Conservation (phyloP, 495 filamentous ascomycete species). For the Platismatia glauca region DNA sequence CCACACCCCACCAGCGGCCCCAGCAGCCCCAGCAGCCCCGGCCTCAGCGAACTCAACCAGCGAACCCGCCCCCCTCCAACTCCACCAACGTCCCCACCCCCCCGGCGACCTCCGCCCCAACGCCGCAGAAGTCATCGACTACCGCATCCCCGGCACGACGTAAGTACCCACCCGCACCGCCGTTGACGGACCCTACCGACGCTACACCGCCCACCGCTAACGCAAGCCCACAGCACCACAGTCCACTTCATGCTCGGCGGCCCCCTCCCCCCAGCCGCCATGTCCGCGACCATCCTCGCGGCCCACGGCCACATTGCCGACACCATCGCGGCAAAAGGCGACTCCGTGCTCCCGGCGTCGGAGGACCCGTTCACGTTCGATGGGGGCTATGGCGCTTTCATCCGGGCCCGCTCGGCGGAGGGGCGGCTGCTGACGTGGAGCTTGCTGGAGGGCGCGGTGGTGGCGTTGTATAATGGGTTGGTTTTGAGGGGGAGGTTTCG, state of each 20-base stretch:
- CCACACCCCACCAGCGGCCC: background rate
- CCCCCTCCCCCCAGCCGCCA: background rate
- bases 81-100: background rate
- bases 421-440: background rate
- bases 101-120: background rate
- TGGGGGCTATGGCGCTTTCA: constrained; percentile 1
- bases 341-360: background rate
- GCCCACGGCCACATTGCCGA: background rate
- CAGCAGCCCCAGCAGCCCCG: background rate
- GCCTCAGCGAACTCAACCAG: background rate
- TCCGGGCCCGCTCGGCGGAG: background rate
- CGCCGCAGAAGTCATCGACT: background rate
- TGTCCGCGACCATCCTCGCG: background rate
- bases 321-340: background rate
- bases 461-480: constrained; percentile 1
- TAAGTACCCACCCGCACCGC: background rate
- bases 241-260: background rate
- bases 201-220: too few relatives aligned
- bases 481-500: background rate
- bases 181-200: too few relatives aligned
- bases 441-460: background rate
- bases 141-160: background rate
- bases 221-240: background rate
- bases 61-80: background rate
- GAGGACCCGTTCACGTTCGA: constrained; percentile 1